These are phyloP conservation scores for Strobilomyces confusus DNA, from an alignment of 768 basidiomycete species.

Conservation along the genomic window DNA sequence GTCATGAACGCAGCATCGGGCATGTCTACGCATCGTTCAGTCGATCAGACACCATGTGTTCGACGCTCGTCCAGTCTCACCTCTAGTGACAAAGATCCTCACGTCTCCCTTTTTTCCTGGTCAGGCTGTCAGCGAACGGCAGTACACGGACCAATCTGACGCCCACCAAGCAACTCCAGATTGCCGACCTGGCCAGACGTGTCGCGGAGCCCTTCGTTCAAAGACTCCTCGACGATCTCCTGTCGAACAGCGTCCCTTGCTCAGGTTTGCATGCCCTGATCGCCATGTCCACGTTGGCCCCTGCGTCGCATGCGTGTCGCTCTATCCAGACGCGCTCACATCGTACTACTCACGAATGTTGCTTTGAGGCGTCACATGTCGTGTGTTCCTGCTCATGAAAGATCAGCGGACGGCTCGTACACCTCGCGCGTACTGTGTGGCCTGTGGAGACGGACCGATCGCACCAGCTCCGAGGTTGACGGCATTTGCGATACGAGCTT, in stretches of 20 bases:
- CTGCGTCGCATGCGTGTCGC: slow-evolving; percentile 4
- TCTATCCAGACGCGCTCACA: too few species aligned
- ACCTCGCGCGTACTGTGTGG: slow-evolving; percentile 16
- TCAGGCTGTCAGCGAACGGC: slow-evolving; percentile 2
- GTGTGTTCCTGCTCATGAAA: slow-evolving; percentile 15
- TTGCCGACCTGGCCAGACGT: slow-evolving; percentile 60
- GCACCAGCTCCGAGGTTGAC: slow-evolving; percentile 15
- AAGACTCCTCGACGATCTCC: slow-evolving; percentile 65
- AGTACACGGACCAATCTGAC: background rate
- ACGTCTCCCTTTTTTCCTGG: slow-evolving; percentile 58
- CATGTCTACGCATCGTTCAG: slow-evolving; percentile 44
- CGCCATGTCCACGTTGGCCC: slow-evolving; percentile 66
- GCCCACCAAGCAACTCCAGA: slow-evolving; percentile 57
- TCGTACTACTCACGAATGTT: slow-evolving; percentile 36
- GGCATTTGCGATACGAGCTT: slow-evolving; percentile 21
- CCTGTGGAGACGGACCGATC: slow-evolving; percentile 12
- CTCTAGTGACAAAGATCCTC: slow-evolving; percentile 61
- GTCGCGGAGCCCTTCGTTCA: slow-evolving; percentile 84
- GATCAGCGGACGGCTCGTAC: background rate
- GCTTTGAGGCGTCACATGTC: slow-evolving; percentile 38
- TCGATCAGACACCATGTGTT: background rate
- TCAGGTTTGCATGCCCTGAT: too few species aligned
- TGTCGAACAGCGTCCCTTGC: too few species aligned
- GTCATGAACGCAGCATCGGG: slow-evolving; percentile 47
- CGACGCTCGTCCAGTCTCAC: slow-evolving; percentile 31